Percentiles rank a stretch among this genome's conserved stretches.
These are phyloP conservation scores for Kluyveromyces wickerhamii DNA, from an alignment of 805 yeast genomes.

Conservation along the genomic window DNA sequence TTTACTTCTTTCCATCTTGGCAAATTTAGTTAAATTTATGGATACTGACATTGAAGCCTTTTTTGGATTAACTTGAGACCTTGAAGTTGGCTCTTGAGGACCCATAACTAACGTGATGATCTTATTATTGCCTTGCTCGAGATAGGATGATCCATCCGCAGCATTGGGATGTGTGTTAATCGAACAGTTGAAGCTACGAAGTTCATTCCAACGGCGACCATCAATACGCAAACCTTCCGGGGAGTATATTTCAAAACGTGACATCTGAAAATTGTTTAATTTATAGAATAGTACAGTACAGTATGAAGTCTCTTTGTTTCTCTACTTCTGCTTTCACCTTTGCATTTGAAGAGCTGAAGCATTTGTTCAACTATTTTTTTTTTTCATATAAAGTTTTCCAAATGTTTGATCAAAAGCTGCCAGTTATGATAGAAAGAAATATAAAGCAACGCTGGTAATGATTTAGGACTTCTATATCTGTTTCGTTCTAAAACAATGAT, in stretches of 20 bases:
- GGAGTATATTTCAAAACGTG: conserved; percentile 75
- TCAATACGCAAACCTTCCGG: conserved; percentile 93
- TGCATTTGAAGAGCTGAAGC: no score
- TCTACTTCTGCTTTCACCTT: no score
- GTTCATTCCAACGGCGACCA: conserved; percentile 93
- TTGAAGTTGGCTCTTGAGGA: conserved; percentile 71
- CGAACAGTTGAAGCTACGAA: conserved; percentile 70
- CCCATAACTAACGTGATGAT: conserved; percentile 81
- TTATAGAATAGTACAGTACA: no score
- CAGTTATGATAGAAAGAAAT: no score
- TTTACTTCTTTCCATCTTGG: conserved; percentile 68
- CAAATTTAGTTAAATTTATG: conserved; percentile 71
- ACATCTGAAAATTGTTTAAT: no score
- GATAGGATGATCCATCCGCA: conserved; percentile 86
- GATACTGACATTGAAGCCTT: conserved; percentile 55
- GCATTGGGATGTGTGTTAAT: conserved; percentile 83
- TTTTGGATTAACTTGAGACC: conserved; percentile 43
- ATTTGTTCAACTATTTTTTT: no score
- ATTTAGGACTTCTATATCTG: no score
- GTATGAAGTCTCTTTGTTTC: no score
- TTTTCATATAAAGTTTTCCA: no score
- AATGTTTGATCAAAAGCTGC: no score
- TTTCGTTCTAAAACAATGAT: no score
- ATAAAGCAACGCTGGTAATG: no score
- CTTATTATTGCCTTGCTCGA: conserved; percentile 88